Evolutionary conservation across 257 asterid species (phyloP).

Genomic region (Eustoma russellianum): DNA sequence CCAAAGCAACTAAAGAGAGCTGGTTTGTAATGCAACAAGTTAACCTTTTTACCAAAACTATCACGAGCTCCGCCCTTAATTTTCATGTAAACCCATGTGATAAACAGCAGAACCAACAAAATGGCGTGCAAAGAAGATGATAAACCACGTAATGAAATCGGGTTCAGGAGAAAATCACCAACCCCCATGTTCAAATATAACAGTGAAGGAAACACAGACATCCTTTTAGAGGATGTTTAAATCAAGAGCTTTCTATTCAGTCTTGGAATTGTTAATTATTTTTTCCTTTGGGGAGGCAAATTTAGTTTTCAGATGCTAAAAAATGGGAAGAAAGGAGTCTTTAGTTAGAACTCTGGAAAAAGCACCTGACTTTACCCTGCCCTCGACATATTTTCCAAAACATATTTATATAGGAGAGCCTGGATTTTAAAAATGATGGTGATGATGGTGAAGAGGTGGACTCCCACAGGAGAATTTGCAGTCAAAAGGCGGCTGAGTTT

Average conservation of each 20-base stretch:
- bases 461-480: not conserved
- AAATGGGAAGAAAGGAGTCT: too few species aligned
- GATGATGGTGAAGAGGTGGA: not conserved
- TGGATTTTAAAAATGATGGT: too few species aligned
- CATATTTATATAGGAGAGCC: too few species aligned
- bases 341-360: too few species aligned
- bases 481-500: not conserved
- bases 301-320: too few species aligned
- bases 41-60: slow-evolving; percentile 14
- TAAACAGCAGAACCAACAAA: slow-evolving; percentile 22
- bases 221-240: slow-evolving; percentile 11
- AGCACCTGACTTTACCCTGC: too few species aligned
- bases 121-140: slow-evolving; percentile 44
- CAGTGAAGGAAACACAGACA: slow-evolving; percentile 17
- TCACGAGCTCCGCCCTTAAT: slow-evolving; percentile 6
- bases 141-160: slow-evolving; percentile 36
- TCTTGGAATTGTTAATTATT: too few species aligned
- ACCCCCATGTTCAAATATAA: slow-evolving; percentile 7
- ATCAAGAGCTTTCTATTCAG: slow-evolving; percentile 8
- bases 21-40: slow-evolving; percentile 22
- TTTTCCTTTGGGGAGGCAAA: too few species aligned
- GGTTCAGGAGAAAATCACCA: slow-evolving; percentile 27
- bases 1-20: slow-evolving; percentile 33
- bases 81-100: slow-evolving; percentile 31
- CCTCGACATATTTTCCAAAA: too few species aligned